Evolutionary conservation across 805 yeast genomes (phyloP).

Genomic region (Ogataea ramenticola): DNA sequence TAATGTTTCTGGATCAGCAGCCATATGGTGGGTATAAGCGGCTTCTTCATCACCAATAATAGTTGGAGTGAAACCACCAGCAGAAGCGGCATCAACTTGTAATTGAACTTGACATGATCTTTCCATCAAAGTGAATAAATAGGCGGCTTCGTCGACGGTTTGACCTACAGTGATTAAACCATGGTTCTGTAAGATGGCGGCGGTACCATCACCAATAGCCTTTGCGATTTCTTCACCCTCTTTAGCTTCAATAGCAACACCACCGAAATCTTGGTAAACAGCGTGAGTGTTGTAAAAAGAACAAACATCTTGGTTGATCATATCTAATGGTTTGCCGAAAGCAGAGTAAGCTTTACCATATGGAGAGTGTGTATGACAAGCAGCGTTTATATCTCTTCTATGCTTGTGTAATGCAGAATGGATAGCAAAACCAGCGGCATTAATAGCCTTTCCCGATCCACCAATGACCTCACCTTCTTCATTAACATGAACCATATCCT

Average conservation of each 20-base stretch:
- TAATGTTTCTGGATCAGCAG: conserved; percentile 59
- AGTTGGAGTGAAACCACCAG: conserved; percentile 31
- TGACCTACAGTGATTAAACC: conserved; percentile 65
- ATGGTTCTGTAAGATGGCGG: conserved; percentile 61
- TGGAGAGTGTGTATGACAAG: conserved; percentile 63
- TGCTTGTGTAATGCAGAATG: conserved; percentile 63
- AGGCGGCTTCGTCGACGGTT: conserved; percentile 72
- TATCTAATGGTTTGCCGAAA: conserved; percentile 61
- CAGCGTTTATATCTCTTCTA: conserved; percentile 65
- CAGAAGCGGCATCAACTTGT: conserved; percentile 45
- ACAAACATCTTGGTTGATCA: conserved; percentile 77
- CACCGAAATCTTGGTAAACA: conserved; percentile 67
- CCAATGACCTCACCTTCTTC: conserved; percentile 58
- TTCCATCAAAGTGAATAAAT: conserved; percentile 56
- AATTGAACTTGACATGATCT: conserved; percentile 60
- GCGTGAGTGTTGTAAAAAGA: conserved; percentile 57
- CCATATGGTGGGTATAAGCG: conserved; percentile 51
- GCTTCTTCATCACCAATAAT: conserved; percentile 58
- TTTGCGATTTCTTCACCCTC: conserved; percentile 59
- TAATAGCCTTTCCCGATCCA: conserved; percentile 46
- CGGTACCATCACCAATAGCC: conserved; percentile 53
- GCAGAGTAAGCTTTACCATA: conserved; percentile 61
- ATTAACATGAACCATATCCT: conserved; percentile 59
- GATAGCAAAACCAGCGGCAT: conserved; percentile 65
- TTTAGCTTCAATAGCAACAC: conserved; percentile 61